Evolutionary conservation across 2,329 filamentous ascomycete genomes (phyloP).

Genomic region (Sphaceloma murrayae): DNA sequence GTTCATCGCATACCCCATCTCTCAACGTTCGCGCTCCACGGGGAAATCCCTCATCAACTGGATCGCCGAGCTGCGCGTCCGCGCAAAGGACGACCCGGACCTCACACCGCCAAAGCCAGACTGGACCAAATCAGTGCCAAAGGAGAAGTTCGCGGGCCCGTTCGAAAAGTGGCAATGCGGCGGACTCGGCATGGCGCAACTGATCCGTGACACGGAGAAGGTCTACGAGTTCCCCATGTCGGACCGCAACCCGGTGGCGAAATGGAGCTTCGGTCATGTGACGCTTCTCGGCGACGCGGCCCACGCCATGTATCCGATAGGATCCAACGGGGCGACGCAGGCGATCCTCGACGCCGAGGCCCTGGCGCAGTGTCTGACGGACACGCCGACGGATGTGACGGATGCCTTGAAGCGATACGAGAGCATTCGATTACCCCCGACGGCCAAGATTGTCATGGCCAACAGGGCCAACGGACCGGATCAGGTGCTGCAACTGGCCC

Average conservation of each 20-base stretch:
- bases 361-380: constrained; percentile 29
- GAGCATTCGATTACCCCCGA: constrained; percentile 33
- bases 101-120: constrained; percentile 37
- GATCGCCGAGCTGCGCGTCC: constrained; percentile 39
- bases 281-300: constrained; percentile 37
- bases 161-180: constrained; percentile 37
- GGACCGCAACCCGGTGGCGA: constrained; percentile 34
- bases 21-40: constrained; percentile 28
- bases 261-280: constrained; percentile 32
- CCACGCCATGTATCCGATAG: constrained; percentile 37
- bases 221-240: constrained; percentile 42
- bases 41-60: constrained; percentile 38
- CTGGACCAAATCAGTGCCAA: constrained; percentile 37
- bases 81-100: constrained; percentile 35
- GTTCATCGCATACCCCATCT: constrained; percentile 41
- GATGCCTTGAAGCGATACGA: constrained; percentile 34
- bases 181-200: constrained; percentile 34
- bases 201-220: constrained; percentile 35
- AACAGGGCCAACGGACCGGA: constrained; percentile 40
- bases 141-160: constrained; percentile 32
- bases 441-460: constrained; percentile 39
- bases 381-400: constrained; percentile 24
- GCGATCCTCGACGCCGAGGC: constrained; percentile 38
- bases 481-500: constrained; percentile 38
- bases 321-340: constrained; percentile 37